Conservation (phyloP, 2,329 filamentous ascomycete species). For the Monilinia fructicola region DNA sequence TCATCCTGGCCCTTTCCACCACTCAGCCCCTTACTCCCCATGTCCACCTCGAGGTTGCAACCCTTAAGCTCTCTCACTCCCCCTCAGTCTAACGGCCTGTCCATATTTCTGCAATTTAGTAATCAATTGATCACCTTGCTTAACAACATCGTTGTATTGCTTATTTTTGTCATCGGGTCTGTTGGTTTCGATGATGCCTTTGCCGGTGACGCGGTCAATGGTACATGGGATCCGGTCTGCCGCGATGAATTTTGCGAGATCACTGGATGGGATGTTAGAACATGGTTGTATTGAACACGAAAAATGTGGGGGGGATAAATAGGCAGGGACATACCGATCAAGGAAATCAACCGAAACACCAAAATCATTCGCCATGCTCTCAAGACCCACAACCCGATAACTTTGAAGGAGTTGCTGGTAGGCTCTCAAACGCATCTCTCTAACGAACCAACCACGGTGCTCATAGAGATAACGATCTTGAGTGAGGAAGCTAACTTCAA, state of each 20-base stretch:
- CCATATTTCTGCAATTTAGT: conserved; percentile 99
- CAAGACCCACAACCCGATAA: conserved; percentile 93
- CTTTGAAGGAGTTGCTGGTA: conserved; percentile 97
- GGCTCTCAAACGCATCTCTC: conserved; percentile 94
- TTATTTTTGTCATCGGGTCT: conserved; percentile 99
- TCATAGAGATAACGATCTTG: conserved; percentile 95
- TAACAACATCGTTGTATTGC: conserved; percentile 97
- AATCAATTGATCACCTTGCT: conserved; percentile 95
- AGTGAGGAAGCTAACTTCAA: conserved; percentile 91
- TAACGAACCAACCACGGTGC: conserved; percentile 95
- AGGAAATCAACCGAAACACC: conserved; percentile 95
- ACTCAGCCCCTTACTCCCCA: too few species aligned
- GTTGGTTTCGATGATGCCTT: conserved; percentile 97
- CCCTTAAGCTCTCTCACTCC: conserved; percentile 74
- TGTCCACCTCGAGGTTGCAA: too few species aligned
- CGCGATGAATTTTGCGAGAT: conserved; percentile 95
- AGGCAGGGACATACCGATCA: conserved; percentile 66
- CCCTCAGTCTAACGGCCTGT: conserved; percentile 88
- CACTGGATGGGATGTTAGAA: conserved; percentile 51
- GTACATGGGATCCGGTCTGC: conserved; percentile 92
- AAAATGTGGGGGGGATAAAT: conserved; percentile 1
- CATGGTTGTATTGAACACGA: neutral
- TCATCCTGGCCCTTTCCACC: neutral
- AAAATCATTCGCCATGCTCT: conserved; percentile 96
- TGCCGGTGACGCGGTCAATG: conserved; percentile 93